phyloP scores from a whole-genome alignment of 2,329 filamentous ascomycete species.

The Blumeriella jaapii region DNA sequence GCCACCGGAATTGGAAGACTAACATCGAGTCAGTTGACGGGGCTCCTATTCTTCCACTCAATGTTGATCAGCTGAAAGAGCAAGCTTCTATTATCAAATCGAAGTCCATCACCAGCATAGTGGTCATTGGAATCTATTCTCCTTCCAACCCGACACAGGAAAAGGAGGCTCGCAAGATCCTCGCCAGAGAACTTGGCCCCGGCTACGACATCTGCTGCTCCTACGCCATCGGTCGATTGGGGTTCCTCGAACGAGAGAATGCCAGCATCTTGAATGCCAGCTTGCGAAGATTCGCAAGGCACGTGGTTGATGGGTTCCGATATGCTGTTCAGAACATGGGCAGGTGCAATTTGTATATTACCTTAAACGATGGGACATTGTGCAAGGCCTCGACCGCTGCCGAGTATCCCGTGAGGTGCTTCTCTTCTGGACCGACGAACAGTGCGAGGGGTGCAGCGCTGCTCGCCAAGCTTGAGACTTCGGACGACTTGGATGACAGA shows the following conservation, averaged over 20 bases:
- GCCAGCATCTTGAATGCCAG: constrained; percentile 53
- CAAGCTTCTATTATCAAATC: constrained; percentile 24
- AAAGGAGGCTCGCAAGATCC: constrained; percentile 35
- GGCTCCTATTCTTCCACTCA: constrained; percentile 14
- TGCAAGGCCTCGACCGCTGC: constrained; percentile 42
- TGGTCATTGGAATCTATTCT: constrained; percentile 45
- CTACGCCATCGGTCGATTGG: constrained; percentile 36
- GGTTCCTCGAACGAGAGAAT: constrained; percentile 49
- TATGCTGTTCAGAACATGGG: constrained; percentile 40
- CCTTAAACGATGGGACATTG: constrained; percentile 53
- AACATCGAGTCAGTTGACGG: constrained; percentile 20
- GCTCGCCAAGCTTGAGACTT: constrained; percentile 27
- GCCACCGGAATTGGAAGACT: too few species aligned
- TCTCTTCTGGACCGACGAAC: constrained; percentile 53
- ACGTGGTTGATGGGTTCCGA: constrained; percentile 45
- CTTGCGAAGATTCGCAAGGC: constrained; percentile 44
- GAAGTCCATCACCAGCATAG: constrained; percentile 33
- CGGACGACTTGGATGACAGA: constrained; percentile 13
- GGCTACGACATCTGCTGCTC: constrained; percentile 39
- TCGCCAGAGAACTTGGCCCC: constrained; percentile 29
- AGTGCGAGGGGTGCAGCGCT: constrained; percentile 53
- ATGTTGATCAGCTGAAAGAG: constrained; percentile 20
- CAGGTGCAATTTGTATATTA: constrained; percentile 38
- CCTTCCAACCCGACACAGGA: constrained; percentile 47
- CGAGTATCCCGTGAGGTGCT: constrained; percentile 46